Evolutionary conservation across 768 basidiomycete genomes (phyloP).

Genomic region (Tulasnella sp.): DNA sequence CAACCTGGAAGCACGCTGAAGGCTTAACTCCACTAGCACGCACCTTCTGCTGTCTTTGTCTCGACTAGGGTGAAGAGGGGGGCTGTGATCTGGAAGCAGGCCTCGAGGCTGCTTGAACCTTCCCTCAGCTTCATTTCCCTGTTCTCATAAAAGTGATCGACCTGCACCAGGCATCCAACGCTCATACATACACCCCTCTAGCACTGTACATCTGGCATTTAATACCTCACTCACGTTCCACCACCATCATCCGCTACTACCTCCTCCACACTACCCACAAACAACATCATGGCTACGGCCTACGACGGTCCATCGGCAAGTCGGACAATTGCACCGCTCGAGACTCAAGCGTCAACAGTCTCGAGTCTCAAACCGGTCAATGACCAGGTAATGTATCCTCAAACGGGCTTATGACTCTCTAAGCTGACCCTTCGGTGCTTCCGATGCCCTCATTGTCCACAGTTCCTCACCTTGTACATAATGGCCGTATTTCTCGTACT

Average conservation of each 20-base stretch:
- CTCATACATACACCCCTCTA: background rate
- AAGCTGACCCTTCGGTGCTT: background rate
- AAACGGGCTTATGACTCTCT: background rate
- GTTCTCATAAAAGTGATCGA: slow-evolving; percentile 1
- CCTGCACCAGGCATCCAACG: background rate
- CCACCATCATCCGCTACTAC: background rate
- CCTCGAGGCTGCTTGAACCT: slow-evolving; percentile 14
- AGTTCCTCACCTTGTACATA: slow-evolving; percentile 30
- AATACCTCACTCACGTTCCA: background rate
- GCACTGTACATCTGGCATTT: background rate
- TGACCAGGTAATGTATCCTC: slow-evolving; percentile 18
- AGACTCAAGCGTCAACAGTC: background rate
- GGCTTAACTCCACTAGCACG: slow-evolving; percentile 8
- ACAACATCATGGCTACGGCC: background rate
- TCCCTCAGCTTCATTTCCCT: background rate
- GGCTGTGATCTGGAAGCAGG: background rate
- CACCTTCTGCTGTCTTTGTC: background rate
- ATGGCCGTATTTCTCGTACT: slow-evolving; percentile 78
- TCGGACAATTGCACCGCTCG: background rate
- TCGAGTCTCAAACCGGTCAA: slow-evolving; percentile 5
- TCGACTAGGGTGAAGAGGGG: slow-evolving; percentile 2
- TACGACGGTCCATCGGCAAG: background rate
- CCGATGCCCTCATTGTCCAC: background rate
- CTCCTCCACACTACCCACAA: background rate
- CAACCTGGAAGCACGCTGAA: slow-evolving; percentile 1